phyloP scores from a whole-genome alignment of 352 stramenopile species.

The Phytophthora cryptogea region DNA sequence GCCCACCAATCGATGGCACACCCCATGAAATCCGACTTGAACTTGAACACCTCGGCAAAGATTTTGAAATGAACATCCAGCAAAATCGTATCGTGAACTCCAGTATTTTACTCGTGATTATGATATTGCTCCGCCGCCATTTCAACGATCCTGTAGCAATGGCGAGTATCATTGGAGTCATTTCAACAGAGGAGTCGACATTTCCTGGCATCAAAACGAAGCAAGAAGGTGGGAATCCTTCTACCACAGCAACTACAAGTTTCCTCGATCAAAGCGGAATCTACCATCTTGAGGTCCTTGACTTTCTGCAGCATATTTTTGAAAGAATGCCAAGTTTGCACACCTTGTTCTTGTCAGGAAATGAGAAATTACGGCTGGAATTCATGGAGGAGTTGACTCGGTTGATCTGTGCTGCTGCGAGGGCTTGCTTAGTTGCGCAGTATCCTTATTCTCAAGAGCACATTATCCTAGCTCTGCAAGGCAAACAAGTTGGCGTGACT shows the following conservation, averaged over 20 bases:
- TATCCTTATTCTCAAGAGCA: constrained; percentile 45
- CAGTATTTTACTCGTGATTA: constrained; percentile 56
- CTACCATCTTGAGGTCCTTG: constrained; percentile 54
- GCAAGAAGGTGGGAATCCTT: not conserved
- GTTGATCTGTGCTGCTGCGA: constrained; percentile 51
- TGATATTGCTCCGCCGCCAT: constrained; percentile 56
- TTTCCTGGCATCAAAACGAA: not conserved
- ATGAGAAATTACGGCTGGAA: constrained; percentile 56
- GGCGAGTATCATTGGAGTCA: constrained; percentile 11
- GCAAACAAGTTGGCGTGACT: constrained; percentile 46
- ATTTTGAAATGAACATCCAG: constrained; percentile 73
- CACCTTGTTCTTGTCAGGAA: constrained; percentile 31
- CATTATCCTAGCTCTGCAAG: constrained; percentile 45
- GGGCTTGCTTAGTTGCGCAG: constrained; percentile 39
- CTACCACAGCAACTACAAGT: not conserved
- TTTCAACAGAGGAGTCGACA: constrained; percentile 7
- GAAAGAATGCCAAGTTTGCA: constrained; percentile 50
- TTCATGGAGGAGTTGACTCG: constrained; percentile 63
- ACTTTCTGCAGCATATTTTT: constrained; percentile 62
- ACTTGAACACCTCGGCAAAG: constrained; percentile 65
- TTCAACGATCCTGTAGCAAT: constrained; percentile 58
- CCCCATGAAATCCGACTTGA: constrained; percentile 67
- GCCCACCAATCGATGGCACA: constrained; percentile 61
- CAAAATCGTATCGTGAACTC: constrained; percentile 56
- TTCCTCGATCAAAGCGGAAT: constrained; percentile 15